Evolutionary conservation across 495 filamentous ascomycete species (phyloP), one percentile per base, ranked within the genome.

Genomic region (Durotheca rogersii): DNA sequence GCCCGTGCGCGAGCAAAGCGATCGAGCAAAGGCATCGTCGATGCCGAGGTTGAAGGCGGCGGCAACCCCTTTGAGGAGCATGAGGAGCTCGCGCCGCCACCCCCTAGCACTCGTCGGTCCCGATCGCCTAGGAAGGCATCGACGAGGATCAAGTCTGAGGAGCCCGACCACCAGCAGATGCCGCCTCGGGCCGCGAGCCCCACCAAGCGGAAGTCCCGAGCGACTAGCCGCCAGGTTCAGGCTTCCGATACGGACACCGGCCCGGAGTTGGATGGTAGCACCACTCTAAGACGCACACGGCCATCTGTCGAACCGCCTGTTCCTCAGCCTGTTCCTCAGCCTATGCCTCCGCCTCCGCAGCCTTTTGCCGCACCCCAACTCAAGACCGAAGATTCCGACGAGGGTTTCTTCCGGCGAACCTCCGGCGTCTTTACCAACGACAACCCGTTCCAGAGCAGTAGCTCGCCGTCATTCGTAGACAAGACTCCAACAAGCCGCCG

Each of bases 371-470:
- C 70, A 4, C 75, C 77, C n/a, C 53, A 60, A 17, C 53, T 74
- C 4, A 77, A 80, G 47, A 58, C 60, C 2, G 77, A 79, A 45
- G 71, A 74, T 31, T 62, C 71, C 10, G 64, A 68, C 23, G 69
- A 69, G 7, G 59, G 66, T 33, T 65, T 75, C 42, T 74, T 74
- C 44, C 69, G 67, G 56, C 67, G 61, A 5, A 71, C 70, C 11
- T 70, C 69, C 4, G 69, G 71, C 59, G 78, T 87, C 50, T 95
- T 97, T 68, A 86, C 84, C 23, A 74, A 80, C 59, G 90, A 97
- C 37, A 98, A 98, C 60, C 92, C 93, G 0, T 98, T 98, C 60
- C 93, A 98, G 65, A 93, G 88, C 61, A 90, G 89, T 10, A 71
- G 72, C 46, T 77, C 75, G 27, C 67, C 72, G 0, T 31, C 60